Base-by-base conservation (phyloP, 768 basidiomycete genomes). In the Amyloporia xantha region DNA sequence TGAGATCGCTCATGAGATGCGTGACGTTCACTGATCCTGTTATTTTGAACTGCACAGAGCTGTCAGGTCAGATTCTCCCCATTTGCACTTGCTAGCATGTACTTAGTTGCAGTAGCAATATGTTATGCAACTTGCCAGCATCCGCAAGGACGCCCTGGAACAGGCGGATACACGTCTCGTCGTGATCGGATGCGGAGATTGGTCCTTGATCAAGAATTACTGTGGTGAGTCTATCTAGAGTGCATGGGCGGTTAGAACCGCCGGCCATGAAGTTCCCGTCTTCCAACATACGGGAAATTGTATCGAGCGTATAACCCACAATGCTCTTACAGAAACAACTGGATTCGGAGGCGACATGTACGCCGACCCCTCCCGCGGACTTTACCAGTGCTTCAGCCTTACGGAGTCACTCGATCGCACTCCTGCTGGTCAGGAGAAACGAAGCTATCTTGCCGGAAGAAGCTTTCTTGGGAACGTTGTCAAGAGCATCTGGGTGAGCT, bases 341-440 rank as follows among this genome's bases (percentile, higher is more conserved):
- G 64, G 62, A 0, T 79, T 77, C 55, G 51, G 50, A 7, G 73
- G 74, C 0, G 54, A 59, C 23, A 75, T 89, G 23, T 89, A 80
- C 59, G 80, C 85, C 10, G 82, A 90, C 55, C 82, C 86, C 0
- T 68, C 71, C 0, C 72, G 83, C 3, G 60, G 68, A 21, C 65
- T 91, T 0, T 89, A 82, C 58, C 71, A 66, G 21, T 66, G 68
- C 0, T 71, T 90, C 0, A 84, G 82, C 1, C 78, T 89, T 73
- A 61, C 71, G 2, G 75, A 83, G 57, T 73, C 51, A 10, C 62
- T 80, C 2, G 61, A 62, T 4, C 48, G 26, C 7, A 77, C 79
- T 0, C 80, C 81, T 0, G 54, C 70, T 0, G 72, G 68, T 2
- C 62, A 76, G 53, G 24, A 66, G 52, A 73, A 66, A 45, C 68